A percentile compares a stretch with the other conserved stretches of the same genome.
phyloP scores from a whole-genome alignment of 2,329 filamentous ascomycete genomes.

The Penicillium sp. region DNA sequence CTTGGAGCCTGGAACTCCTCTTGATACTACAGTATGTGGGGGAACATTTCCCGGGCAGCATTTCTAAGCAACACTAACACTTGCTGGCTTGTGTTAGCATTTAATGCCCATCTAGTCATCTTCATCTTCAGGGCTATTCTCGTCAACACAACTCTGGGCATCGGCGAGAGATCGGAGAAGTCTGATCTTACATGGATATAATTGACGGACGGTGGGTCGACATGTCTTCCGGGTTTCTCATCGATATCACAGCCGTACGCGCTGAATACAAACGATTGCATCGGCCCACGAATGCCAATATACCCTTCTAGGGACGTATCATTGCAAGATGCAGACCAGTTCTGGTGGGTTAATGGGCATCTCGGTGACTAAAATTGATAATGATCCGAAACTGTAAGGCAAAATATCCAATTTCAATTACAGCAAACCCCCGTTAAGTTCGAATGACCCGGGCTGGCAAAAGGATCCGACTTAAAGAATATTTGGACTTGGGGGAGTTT shows the following conservation, averaged over 20 bases:
- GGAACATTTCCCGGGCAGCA: too few species aligned
- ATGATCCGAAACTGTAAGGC: constrained; percentile 8
- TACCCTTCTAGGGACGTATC: too few species aligned
- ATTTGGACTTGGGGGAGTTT: too few species aligned
- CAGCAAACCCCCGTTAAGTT: too few species aligned
- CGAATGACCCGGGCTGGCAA: too few species aligned
- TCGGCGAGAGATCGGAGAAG: constrained; percentile 9
- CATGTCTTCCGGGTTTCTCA: too few species aligned
- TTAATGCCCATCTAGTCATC: constrained; percentile 36
- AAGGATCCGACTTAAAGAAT: too few species aligned
- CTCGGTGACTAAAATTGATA: constrained; percentile 14
- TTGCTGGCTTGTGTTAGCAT: constrained; percentile 20
- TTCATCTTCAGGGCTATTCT: constrained; percentile 32
- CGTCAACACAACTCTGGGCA: constrained; percentile 9
- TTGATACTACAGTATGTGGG: constrained; percentile 34
- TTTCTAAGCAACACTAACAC: too few species aligned
- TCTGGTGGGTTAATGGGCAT: constrained; percentile 8
- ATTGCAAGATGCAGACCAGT: not conserved
- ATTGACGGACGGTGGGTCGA: too few species aligned
- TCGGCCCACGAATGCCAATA: too few species aligned
- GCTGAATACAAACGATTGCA: too few species aligned
- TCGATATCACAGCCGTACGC: too few species aligned
- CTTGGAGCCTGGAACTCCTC: constrained; percentile 35
- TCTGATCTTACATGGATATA: constrained; percentile 17
- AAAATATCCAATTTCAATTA: constrained; percentile 11